Base-by-base conservation (phyloP, 164 flowering plant species). In the Dillenia suffruticosa region DNA sequence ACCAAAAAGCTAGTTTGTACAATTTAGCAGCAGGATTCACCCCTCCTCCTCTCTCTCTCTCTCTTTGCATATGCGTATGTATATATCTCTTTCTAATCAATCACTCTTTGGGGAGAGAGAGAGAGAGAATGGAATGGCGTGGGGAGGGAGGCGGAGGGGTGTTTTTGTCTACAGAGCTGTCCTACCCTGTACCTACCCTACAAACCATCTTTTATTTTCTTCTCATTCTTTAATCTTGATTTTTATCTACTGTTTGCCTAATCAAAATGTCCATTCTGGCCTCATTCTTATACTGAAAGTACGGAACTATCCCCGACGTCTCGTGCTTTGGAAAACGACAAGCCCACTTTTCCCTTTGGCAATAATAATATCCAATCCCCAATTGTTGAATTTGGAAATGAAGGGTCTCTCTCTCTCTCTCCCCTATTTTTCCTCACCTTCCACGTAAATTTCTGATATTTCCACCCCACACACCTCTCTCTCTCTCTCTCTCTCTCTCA, bases 1-100 rank as follows among this genome's bases (percentile, higher is more conserved):
- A 70, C 74, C 77, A 76, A 75, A 84, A 84, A 82, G 79, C 77
- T 71, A 63, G 65, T 47, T 73, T 70, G 66, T 72, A 71, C 74
- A 44, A 52, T 56, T 65, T 61, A 58, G 10, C 47, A 7, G 10
- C 63, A 49, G 62, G 61, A 48, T 50, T 58, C 63, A 48, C 54
- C 60, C 46, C 55, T 46, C 49, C 9, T 58, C 70, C 40, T 32
- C 40, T 32, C 40, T 32, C 40, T 32, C 40, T 32, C 40, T 32
- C 51, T 60, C 68, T 70, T 59, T 69, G 73, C 68, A 69, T 67
- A 65, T 71, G 67, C 68, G 68, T 75, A 6, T 32, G 40, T 32
- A 32, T 32, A 32, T 32, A 32, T 32, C 40, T 32, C 40, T 32
- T 0, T 32, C 40, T 32, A 32, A 53, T 9, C 11, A 22, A 11